A percentile compares a stretch with the other conserved stretches of the same genome.
Conservation (phyloP, 2,329 filamentous ascomycete genomes). For the Esteya vermicola region DNA sequence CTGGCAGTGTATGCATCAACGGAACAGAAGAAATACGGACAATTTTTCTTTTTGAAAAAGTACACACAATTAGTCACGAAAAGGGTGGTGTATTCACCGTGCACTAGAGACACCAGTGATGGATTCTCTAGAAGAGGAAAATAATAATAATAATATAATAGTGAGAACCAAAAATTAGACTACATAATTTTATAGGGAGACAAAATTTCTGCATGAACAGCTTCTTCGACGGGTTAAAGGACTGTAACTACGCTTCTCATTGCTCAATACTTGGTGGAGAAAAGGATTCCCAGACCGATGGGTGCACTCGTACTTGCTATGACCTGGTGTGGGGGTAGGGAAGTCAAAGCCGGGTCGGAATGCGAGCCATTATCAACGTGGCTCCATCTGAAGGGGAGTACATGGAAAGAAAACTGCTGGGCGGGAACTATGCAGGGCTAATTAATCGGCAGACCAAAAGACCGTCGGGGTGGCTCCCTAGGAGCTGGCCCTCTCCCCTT, state of each 20-base stretch:
- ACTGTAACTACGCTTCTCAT: too few species aligned
- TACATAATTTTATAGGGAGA: background rate
- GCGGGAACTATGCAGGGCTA: slow-evolving; percentile 13
- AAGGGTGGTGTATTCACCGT: too few species aligned
- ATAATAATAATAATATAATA: background rate
- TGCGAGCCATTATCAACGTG: slow-evolving; percentile 20
- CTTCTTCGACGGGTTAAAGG: too few species aligned
- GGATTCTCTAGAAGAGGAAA: background rate
- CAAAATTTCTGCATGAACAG: background rate
- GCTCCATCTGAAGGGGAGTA: slow-evolving; percentile 18
- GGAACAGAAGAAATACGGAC: too few species aligned
- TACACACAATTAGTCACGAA: background rate
- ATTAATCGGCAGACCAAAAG: slow-evolving; percentile 14
- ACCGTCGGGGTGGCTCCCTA: slow-evolving; percentile 6
- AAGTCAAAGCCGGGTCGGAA: slow-evolving; percentile 13
- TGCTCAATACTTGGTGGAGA: background rate
- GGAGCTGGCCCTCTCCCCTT: slow-evolving; percentile 3
- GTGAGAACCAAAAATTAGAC: background rate
- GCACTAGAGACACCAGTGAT: background rate
- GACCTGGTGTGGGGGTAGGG: slow-evolving; percentile 5
- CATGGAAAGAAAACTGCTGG: slow-evolving; percentile 7
- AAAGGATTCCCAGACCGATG: background rate
- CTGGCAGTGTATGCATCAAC: too few species aligned
- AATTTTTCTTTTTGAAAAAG: too few species aligned
- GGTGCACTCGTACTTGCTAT: slow-evolving; percentile 2